Evolutionary conservation across 192 early-diverging fungal species (phyloP).

Genomic region (Rhizophlyctis rosea): DNA sequence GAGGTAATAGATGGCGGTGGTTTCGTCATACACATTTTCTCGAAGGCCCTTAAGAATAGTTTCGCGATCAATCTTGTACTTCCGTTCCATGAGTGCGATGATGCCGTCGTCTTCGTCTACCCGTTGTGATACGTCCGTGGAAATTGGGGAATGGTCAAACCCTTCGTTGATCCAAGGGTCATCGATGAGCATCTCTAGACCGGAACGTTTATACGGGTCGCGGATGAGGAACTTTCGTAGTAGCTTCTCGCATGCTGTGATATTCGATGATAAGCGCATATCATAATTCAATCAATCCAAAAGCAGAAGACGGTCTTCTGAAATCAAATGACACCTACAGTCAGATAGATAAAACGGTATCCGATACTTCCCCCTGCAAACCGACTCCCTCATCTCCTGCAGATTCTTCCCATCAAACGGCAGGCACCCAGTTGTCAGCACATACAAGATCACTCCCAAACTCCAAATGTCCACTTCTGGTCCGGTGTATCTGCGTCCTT

Average conservation of each 20-base stretch:
- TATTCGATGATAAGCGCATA: too few species aligned
- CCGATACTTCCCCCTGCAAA: slow-evolving; percentile 61
- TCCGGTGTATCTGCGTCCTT: slow-evolving; percentile 75
- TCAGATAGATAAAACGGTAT: slow-evolving; percentile 61
- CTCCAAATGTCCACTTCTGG: slow-evolving; percentile 99
- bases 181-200: slow-evolving; percentile 58
- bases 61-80: slow-evolving; percentile 52
- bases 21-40: slow-evolving; percentile 59
- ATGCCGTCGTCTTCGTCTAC: slow-evolving; percentile 54
- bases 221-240: slow-evolving; percentile 56
- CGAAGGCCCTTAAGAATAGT: slow-evolving; percentile 44
- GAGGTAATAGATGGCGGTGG: slow-evolving; percentile 59
- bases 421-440: slow-evolving; percentile 88
- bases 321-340: slow-evolving; percentile 27
- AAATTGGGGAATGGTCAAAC: slow-evolving; percentile 49
- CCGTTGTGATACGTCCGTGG: slow-evolving; percentile 40
- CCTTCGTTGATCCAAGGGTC: slow-evolving; percentile 63
- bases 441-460: slow-evolving; percentile 94
- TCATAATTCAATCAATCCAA: neutral
- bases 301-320: neutral
- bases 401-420: slow-evolving; percentile 99
- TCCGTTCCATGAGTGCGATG: slow-evolving; percentile 49
- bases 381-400: slow-evolving; percentile 57
- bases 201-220: slow-evolving; percentile 54
- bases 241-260: slow-evolving; percentile 55